A percentile compares a stretch with the other conserved stretches of the same genome.
phyloP scores from a whole-genome alignment of 2,329 filamentous ascomycete species.

The Diatrype stigma region DNA sequence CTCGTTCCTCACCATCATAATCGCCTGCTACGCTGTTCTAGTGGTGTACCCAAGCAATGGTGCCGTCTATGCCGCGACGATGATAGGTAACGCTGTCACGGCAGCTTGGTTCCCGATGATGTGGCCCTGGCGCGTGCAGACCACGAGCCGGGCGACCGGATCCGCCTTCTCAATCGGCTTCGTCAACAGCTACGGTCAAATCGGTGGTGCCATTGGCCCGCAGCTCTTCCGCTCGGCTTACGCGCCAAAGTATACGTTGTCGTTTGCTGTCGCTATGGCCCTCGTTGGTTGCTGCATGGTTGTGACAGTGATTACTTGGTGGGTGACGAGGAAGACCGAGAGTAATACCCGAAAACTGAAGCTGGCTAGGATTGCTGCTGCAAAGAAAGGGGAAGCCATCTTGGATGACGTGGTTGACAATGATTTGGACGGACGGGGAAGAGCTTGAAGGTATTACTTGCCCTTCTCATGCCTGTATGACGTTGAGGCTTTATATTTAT shows the following conservation, averaged over 20 bases:
- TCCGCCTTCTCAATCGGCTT: slow-evolving; percentile 48
- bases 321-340: slow-evolving; percentile 39
- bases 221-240: slow-evolving; percentile 42
- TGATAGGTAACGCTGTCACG: slow-evolving; percentile 39
- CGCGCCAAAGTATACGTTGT: slow-evolving; percentile 39
- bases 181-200: slow-evolving; percentile 46
- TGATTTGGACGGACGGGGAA: slow-evolving; percentile 24
- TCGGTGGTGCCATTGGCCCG: slow-evolving; percentile 43
- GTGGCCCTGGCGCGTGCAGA: slow-evolving; percentile 50
- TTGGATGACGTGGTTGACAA: slow-evolving; percentile 40
- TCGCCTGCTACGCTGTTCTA: slow-evolving; percentile 41
- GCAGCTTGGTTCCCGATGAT: slow-evolving; percentile 44
- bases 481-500: too few relatives aligned
- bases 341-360: slow-evolving; percentile 41
- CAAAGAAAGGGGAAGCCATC: slow-evolving; percentile 35
- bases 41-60: slow-evolving; percentile 41
- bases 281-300: slow-evolving; percentile 39
- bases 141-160: slow-evolving; percentile 40
- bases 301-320: slow-evolving; percentile 40
- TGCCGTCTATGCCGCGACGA: slow-evolving; percentile 42
- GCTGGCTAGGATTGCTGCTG: slow-evolving; percentile 35
- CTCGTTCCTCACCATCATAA: slow-evolving; percentile 36
- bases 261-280: slow-evolving; percentile 40
- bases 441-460: too few relatives aligned
- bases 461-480: too few relatives aligned